Base-by-base conservation (phyloP, 306 rosid species). In the Inga leiocalycina region DNA sequence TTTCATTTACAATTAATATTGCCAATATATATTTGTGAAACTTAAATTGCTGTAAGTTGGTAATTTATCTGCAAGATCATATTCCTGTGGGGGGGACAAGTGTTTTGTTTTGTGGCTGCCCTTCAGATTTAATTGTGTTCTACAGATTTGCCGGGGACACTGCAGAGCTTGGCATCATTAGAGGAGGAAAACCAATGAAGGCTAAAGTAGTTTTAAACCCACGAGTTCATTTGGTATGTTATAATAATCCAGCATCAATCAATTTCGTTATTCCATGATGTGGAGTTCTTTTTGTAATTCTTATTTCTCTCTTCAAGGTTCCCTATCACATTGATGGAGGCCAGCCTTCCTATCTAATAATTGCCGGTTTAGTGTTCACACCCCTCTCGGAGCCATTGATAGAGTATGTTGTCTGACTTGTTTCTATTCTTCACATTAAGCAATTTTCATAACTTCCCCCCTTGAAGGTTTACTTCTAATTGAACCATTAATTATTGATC, bases 331-430 rank as follows among this genome's bases (percentile, higher is more conserved):
- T 89, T 37, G 97, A 93, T 70, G 97, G 91, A 76, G 97, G 94
- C 74, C 98, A 90, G 84, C 98, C 98, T 76, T 94, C 99, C 76
- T 96, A 96, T 88, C 84, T 94, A 72, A 96, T 96, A 79, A 94
- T 83, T 88, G 97, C 98, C 27, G 98, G 98, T 75, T 92, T 96
- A 89, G 99, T 96, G 89, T 96, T 96, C 87, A 96, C 98, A 76
- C 99, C 98, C 59, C 98, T 96, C 71, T 96, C 99, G 5, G 99
- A 94, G 81, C 97, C 98, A 67, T 83, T 94, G 86, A 96, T 96
- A 45, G 99, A 91, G 99, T 96, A 96, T 72, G 98, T 84, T 72
- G 76, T 72, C 51, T 72, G 15, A 27, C 76, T 54, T 27, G 17
- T 11, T 44, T 48, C 76, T 81, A 69, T 62, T 64, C 30, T 74